phyloP scores from a whole-genome alignment of 2,329 filamentous ascomycete genomes.

The Boeremia lycopersici region DNA sequence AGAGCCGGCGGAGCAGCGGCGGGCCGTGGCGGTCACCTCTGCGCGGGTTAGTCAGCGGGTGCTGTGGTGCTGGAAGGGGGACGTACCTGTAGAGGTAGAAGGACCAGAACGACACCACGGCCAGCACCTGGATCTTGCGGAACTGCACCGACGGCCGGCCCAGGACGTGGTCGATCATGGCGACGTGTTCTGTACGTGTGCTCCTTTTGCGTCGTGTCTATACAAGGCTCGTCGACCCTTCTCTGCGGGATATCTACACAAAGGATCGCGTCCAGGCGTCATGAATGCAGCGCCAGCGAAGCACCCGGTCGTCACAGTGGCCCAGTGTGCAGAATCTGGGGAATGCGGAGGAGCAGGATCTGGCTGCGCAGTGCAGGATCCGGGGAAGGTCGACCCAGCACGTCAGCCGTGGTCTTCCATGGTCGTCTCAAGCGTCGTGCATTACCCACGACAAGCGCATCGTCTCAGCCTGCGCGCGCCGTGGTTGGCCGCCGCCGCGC shows the following conservation, averaged over 20 bases:
- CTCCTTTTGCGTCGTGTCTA: too few species aligned
- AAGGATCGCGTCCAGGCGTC: slow-evolving; percentile 12
- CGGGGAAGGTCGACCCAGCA: background rate
- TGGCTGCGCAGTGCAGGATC: background rate
- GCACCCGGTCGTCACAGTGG: background rate
- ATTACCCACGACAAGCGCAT: slow-evolving; percentile 8
- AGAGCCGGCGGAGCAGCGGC: slow-evolving; percentile 73
- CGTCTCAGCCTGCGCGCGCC: background rate
- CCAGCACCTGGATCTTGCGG: slow-evolving; percentile 88
- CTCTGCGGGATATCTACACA: background rate
- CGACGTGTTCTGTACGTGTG: background rate
- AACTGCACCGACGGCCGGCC: slow-evolving; percentile 91
- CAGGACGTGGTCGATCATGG: slow-evolving; percentile 77
- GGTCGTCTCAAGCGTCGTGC: background rate
- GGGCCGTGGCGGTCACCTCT: slow-evolving; percentile 90
- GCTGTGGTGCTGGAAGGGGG: background rate
- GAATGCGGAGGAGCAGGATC: background rate
- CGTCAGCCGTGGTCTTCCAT: slow-evolving; percentile 25
- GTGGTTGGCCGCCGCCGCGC: slow-evolving; percentile 8
- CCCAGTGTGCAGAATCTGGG: background rate
- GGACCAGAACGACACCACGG: slow-evolving; percentile 90
- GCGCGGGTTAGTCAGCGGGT: slow-evolving; percentile 23
- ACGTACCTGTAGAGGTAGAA: slow-evolving; percentile 76
- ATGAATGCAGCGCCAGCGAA: slow-evolving; percentile 1
- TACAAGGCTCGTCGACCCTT: too few species aligned